These are phyloP conservation scores for Petasospora fabianii DNA, from an alignment of 1,139 yeast species.

Conservation along the genomic window DNA sequence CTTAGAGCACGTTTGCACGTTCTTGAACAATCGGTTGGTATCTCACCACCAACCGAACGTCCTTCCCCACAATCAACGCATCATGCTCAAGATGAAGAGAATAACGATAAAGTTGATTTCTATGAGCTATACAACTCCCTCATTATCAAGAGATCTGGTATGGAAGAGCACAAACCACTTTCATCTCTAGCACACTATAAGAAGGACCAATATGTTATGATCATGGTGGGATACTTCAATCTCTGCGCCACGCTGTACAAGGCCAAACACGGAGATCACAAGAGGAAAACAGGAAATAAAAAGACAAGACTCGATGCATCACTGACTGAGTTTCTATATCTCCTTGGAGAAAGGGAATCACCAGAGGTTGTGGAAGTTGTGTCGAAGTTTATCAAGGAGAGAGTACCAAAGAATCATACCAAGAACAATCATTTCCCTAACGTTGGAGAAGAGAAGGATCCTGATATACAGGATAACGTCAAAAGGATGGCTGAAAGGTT, in stretches of 20 bases:
- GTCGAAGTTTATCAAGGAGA: slow-evolving; percentile 17
- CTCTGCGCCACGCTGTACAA: slow-evolving; percentile 18
- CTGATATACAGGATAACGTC: slow-evolving; percentile 5
- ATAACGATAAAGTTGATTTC: slow-evolving; percentile 22
- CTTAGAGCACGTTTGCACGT: slow-evolving; percentile 7
- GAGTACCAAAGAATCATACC: slow-evolving; percentile 13
- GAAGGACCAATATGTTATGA: slow-evolving; percentile 22
- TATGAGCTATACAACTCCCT: slow-evolving; percentile 24
- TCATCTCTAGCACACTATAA: slow-evolving; percentile 16
- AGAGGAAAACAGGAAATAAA: slow-evolving; percentile 9
- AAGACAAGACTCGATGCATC: slow-evolving; percentile 24
- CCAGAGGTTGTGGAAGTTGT: slow-evolving; percentile 21
- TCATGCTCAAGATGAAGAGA: slow-evolving; percentile 4
- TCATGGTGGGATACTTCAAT: slow-evolving; percentile 22
- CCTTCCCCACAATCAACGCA: slow-evolving; percentile 1
- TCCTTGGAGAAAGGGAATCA: slow-evolving; percentile 21
- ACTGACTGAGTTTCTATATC: slow-evolving; percentile 13
- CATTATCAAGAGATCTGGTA: slow-evolving; percentile 24
- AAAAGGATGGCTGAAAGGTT: slow-evolving; percentile 25
- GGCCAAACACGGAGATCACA: slow-evolving; percentile 11
- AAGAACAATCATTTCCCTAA: slow-evolving; percentile 11
- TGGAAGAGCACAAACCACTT: slow-evolving; percentile 26
- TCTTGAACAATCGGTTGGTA: slow-evolving; percentile 8
- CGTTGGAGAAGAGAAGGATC: slow-evolving; percentile 6
- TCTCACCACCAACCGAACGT: background rate